Evolutionary conservation across 2,329 filamentous ascomycete genomes (phyloP).

Genomic region (Sclerotiophoma versabilis): DNA sequence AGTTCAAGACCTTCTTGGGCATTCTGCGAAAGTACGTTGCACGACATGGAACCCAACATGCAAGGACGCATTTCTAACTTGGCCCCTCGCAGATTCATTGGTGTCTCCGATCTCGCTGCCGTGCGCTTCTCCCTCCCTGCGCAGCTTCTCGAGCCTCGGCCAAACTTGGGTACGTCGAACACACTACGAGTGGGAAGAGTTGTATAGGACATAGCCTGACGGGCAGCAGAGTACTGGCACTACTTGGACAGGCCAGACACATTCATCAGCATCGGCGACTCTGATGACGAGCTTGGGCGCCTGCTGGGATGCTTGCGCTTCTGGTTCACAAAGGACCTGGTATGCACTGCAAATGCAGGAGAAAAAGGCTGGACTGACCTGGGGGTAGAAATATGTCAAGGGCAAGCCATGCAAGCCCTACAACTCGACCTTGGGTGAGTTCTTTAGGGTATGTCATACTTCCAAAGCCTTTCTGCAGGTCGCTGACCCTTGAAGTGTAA

Average conservation of each 20-base stretch:
- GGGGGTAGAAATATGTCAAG: constrained; percentile 88
- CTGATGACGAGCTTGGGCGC: constrained; percentile 87
- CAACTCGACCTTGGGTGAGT: constrained; percentile 95
- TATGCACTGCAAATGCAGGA: constrained; percentile 43
- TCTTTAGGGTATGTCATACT: constrained; percentile 76
- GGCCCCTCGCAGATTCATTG: constrained; percentile 77
- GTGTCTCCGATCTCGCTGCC: constrained; percentile 91
- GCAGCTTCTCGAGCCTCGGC: constrained; percentile 92
- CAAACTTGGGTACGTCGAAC: constrained; percentile 73
- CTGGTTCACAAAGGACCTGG: constrained; percentile 98
- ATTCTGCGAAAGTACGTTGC: constrained; percentile 79
- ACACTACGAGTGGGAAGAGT: background rate
- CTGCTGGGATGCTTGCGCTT: constrained; percentile 95
- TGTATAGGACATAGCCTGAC: constrained; percentile 30
- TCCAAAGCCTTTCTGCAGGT: background rate
- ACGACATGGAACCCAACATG: constrained; percentile 36
- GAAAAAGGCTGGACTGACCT: constrained; percentile 26
- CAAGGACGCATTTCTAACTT: constrained; percentile 20
- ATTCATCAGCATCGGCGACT: constrained; percentile 83
- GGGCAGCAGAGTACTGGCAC: constrained; percentile 86
- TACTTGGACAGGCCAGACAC: constrained; percentile 95
- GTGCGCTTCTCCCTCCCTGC: constrained; percentile 96
- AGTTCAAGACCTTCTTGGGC: constrained; percentile 85
- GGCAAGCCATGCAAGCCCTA: constrained; percentile 99
- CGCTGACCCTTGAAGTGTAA: constrained; percentile 70